A percentile compares a stretch with the other conserved stretches of the same genome.
Evolutionary conservation across 208 protist species (phyloP).

Genomic region (Crithidia expoeki): DNA sequence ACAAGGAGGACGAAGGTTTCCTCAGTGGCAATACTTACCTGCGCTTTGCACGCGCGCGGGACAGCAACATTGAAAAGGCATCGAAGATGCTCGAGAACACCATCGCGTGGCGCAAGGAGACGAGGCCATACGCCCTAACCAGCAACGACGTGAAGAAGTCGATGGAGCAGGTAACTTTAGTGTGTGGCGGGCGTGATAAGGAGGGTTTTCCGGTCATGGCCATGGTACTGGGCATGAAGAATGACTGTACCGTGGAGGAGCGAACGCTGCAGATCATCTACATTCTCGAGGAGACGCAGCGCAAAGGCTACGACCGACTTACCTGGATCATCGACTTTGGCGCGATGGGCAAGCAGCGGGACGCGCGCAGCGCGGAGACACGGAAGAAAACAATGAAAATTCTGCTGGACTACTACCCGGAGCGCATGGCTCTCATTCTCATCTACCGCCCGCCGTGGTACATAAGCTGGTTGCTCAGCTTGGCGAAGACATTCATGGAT

Average conservation of each 20-base stretch:
- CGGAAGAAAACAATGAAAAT: conserved; percentile 68
- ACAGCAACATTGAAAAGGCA: conserved; percentile 50
- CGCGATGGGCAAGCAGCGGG: conserved; percentile 59
- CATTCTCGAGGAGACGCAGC: conserved; percentile 63
- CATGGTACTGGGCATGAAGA: conserved; percentile 62
- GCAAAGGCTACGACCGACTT: conserved; percentile 64
- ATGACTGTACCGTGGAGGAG: conserved; percentile 49
- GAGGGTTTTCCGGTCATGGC: conserved; percentile 51
- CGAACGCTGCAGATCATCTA: conserved; percentile 64
- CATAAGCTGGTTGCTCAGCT: conserved; percentile 35
- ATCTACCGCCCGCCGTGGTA: conserved; percentile 75
- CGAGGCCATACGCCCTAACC: conserved; percentile 58
- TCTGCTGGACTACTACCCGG: conserved; percentile 74
- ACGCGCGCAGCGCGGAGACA: conserved; percentile 40
- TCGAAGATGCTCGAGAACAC: conserved; percentile 43
- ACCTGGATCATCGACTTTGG: conserved; percentile 77
- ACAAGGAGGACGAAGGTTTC: conserved; percentile 51
- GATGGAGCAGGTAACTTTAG: conserved; percentile 52
- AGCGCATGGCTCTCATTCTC: conserved; percentile 55
- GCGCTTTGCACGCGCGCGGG: conserved; percentile 60
- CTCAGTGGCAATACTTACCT: conserved; percentile 61
- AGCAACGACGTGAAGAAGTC: conserved; percentile 33
- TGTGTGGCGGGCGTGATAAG: conserved; percentile 44
- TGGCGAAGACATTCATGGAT: conserved; percentile 63
- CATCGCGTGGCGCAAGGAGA: conserved; percentile 58